phyloP scores from a whole-genome alignment of 805 yeast species.

The Candida cerambycidarum region DNA sequence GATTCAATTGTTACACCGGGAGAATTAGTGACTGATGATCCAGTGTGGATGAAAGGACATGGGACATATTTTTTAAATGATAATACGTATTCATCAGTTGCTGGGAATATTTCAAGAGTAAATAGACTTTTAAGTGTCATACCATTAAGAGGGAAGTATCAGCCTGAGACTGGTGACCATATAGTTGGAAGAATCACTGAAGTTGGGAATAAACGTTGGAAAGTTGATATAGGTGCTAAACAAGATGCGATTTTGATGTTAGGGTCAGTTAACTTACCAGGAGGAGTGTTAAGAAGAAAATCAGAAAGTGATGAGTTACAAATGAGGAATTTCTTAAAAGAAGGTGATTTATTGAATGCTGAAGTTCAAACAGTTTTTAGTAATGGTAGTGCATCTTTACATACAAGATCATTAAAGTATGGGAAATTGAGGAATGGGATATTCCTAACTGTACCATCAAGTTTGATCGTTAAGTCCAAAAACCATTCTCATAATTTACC shows the following conservation, averaged over 20 bases:
- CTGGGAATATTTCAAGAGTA: constrained; percentile 84
- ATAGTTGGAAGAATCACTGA: constrained; percentile 91
- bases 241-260: constrained; percentile 90
- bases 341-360: constrained; percentile 93
- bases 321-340: constrained; percentile 91
- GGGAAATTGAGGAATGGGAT: constrained; percentile 94
- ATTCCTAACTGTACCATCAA: constrained; percentile 76
- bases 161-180: constrained; percentile 96
- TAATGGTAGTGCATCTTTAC: constrained; percentile 92
- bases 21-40: constrained; percentile 91
- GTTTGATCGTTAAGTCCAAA: constrained; percentile 79
- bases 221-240: constrained; percentile 93
- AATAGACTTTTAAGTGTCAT: constrained; percentile 82
- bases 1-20: constrained; percentile 82
- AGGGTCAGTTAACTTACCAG: constrained; percentile 96
- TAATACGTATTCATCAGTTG: constrained; percentile 84
- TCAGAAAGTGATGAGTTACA: constrained; percentile 94
- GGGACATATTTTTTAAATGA: constrained; percentile 84
- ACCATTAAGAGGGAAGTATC: constrained; percentile 83
- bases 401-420: constrained; percentile 91
- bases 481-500: constrained; percentile 88
- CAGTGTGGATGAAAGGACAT: constrained; percentile 98
- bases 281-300: constrained; percentile 92
- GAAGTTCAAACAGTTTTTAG: constrained; percentile 89
- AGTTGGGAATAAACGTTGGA: constrained; percentile 93